Evolutionary conservation across 1,139 yeast species (phyloP), one percentile per base, ranked within the genome.

Genomic region (Pichia cactophila): DNA sequence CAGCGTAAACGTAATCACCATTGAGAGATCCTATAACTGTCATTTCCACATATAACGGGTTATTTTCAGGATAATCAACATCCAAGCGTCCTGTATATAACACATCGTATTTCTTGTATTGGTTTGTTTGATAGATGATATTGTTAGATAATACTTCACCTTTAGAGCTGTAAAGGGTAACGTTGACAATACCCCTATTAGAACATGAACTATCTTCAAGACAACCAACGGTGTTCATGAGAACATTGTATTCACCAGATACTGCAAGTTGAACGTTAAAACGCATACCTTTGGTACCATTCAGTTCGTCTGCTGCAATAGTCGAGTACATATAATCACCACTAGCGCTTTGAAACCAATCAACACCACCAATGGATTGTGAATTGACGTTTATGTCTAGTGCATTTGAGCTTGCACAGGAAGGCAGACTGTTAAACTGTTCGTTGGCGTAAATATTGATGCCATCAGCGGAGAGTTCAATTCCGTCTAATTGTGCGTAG

Each of bases 171-270:
- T 70, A 70, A 2, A 90, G 72, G 0, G 95, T 75, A 0, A 84
- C 96, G 58, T 86, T 86, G 6, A 87, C 92, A 33, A 80, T 77
- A 6, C 95, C 89, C 63, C 99, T 77, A 26, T 69, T 56, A 28
- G 64, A 59, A 67, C 99, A 92, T 0, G 95, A 76, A 43, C 71
- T 68, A 62, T 87, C 96, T 10, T 61, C 66, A 2, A 68, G 54
- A 68, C 99, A 92, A 0, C 98, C 97, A 0, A 97, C 97, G 0
- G 98, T 92, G 57, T 77, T 81, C 51, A 90, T 60, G 48, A 80
- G 70, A 35, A 92, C 72, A 0, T 88, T 73, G 64, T 88, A 92
- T 54, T 80, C 74, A 11, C 97, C 97, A 0, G 87, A 71, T 54
- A 80, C 76, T 0, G 87, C 73, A 26, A 89, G 76, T 55, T 85